Percentiles rank a stretch among this genome's conserved stretches.
These are phyloP conservation scores for Arachis stenosperma DNA, from an alignment of 306 rosid genomes.

Conservation along the genomic window DNA sequence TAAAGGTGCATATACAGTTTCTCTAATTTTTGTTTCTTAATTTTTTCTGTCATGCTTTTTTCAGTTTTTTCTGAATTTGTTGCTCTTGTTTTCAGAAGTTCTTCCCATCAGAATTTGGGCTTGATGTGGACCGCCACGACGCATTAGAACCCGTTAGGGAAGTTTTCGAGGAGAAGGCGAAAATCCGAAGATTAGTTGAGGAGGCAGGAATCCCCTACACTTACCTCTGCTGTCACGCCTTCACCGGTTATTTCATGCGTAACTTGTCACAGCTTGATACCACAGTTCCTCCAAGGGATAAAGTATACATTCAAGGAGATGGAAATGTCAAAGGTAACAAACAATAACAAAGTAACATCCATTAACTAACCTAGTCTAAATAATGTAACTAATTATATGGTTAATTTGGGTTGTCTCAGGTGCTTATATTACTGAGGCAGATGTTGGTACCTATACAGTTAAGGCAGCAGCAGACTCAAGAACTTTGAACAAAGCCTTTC, in stretches of 20 bases:
- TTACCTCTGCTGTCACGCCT: constrained; percentile 43
- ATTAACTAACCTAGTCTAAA: too few species aligned
- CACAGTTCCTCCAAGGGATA: constrained; percentile 50
- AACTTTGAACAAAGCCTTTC: constrained; percentile 52
- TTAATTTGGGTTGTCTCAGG: constrained; percentile 27
- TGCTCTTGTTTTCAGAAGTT: constrained; percentile 37
- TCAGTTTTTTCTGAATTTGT: not conserved
- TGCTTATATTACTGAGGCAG: constrained; percentile 46
- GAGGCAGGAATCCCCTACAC: constrained; percentile 52
- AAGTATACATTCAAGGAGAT: constrained; percentile 49
- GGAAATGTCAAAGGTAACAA: constrained; percentile 53
- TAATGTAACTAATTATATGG: not conserved
- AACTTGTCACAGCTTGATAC: constrained; percentile 37
- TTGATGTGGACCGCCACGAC: constrained; percentile 46
- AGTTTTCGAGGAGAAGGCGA: constrained; percentile 36
- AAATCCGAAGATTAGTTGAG: constrained; percentile 40
- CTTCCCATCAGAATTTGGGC: constrained; percentile 56
- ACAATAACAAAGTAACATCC: not conserved
- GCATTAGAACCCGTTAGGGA: constrained; percentile 39
- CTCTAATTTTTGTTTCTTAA: not conserved
- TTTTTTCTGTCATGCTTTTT: too few species aligned
- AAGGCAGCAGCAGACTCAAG: constrained; percentile 51
- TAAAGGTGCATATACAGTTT: constrained; percentile 37
- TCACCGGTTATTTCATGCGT: constrained; percentile 43
- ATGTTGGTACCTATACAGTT: constrained; percentile 40